A percentile compares a stretch with the other conserved stretches of the same genome.
These are phyloP conservation scores for Geum urbanum DNA, from an alignment of 306 rosid genomes.

Conservation along the genomic window DNA sequence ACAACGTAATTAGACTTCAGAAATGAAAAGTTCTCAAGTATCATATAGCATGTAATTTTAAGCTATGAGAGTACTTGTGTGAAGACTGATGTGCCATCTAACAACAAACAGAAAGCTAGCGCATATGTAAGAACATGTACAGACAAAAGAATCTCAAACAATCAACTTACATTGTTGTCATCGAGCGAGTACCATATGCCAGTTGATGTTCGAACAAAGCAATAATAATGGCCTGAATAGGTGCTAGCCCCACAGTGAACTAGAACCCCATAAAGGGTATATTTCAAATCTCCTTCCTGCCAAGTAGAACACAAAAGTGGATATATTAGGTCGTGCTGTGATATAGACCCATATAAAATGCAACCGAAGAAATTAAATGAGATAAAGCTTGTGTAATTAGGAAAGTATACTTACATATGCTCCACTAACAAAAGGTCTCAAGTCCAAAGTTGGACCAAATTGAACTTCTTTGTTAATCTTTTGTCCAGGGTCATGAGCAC, in stretches of 20 bases:
- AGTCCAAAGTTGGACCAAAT: constrained; percentile 62
- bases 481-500: constrained; percentile 62
- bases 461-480: constrained; percentile 82
- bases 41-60: neutral
- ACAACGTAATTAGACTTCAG: neutral
- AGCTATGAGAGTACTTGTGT: neutral
- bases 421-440: constrained; percentile 84
- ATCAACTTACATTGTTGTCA: constrained; percentile 65
- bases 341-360: neutral
- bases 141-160: neutral
- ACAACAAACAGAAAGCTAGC: neutral
- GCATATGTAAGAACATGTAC: neutral
- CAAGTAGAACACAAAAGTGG: constrained; percentile 16
- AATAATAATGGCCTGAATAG: constrained; percentile 83
- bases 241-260: constrained; percentile 90
- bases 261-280: constrained; percentile 92
- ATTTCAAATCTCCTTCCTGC: constrained; percentile 76
- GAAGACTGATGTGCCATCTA: neutral
- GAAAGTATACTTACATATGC: constrained; percentile 49
- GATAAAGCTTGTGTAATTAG: neutral
- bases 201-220: constrained; percentile 88
- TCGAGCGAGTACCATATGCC: constrained; percentile 93
- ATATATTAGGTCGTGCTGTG: constrained; percentile 2
- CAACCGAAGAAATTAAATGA: neutral
- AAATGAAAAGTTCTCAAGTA: neutral